phyloP scores from a whole-genome alignment of 2,329 filamentous ascomycete species.

The Colletotrichum chrysophilum region DNA sequence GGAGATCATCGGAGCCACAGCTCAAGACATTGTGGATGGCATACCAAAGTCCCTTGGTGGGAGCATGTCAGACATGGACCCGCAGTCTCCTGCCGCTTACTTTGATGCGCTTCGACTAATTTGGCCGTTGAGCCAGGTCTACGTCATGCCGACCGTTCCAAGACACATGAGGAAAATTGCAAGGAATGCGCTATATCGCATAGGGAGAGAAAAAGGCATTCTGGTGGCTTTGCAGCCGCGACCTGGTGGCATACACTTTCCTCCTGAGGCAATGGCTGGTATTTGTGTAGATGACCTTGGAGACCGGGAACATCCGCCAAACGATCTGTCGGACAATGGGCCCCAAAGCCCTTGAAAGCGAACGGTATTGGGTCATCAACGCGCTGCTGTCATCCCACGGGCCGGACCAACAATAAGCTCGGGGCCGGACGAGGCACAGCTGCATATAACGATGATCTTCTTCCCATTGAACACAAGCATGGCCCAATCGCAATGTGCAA shows the following conservation, averaged over 20 bases:
- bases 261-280: not conserved
- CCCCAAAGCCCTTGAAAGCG: not conserved
- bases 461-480: not conserved
- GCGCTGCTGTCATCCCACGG: not conserved
- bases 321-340: not conserved
- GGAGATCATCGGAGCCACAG: slow-evolving; percentile 28
- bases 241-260: not conserved
- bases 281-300: not conserved
- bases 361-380: not conserved
- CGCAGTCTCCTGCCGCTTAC: slow-evolving; percentile 33
- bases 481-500: not conserved
- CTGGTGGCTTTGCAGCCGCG: slow-evolving; percentile 34
- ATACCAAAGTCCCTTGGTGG: slow-evolving; percentile 30
- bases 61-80: slow-evolving; percentile 26
- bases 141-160: slow-evolving; percentile 31
- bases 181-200: slow-evolving; percentile 30
- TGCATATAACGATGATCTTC: not conserved
- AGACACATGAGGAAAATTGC: slow-evolving; percentile 33
- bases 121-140: slow-evolving; percentile 41
- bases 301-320: not conserved
- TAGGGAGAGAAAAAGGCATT: slow-evolving; percentile 42
- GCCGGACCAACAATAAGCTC: not conserved
- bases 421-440: not conserved
- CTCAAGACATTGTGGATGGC: slow-evolving; percentile 32
- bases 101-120: slow-evolving; percentile 43